A percentile compares a stretch with the other conserved stretches of the same genome.
Evolutionary conservation across 2,329 filamentous ascomycete genomes (phyloP).

Genomic region (Aspergillus hiratsukae): DNA sequence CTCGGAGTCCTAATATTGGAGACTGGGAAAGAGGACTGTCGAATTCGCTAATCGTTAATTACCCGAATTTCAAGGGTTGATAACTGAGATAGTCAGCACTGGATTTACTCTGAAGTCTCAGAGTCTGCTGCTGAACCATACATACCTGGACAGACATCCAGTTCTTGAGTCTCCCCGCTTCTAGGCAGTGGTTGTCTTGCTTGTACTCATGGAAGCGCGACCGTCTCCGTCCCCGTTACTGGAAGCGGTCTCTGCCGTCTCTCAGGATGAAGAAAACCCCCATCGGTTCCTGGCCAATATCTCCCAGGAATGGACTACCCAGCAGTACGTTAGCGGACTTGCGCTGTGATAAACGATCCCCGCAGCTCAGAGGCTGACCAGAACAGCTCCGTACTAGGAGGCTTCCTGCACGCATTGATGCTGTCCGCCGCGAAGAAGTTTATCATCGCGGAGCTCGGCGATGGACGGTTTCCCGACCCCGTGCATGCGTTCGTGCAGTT

Average conservation of each 20-base stretch:
- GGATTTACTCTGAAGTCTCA: background rate
- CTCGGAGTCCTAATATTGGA: background rate
- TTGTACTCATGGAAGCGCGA: conserved; percentile 3
- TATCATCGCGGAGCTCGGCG: conserved; percentile 7
- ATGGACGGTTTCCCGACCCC: conserved; percentile 12
- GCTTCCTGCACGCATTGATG: conserved; percentile 16
- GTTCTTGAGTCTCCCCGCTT: background rate
- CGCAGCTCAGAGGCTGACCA: conserved; percentile 6
- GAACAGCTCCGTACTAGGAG: conserved; percentile 19
- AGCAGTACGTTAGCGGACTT: conserved; percentile 15
- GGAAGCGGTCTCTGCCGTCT: conserved; percentile 13
- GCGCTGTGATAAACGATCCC: background rate
- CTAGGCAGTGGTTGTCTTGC: background rate
- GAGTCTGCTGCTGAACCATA: background rate
- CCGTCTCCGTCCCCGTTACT: conserved; percentile 5
- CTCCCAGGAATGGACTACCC: conserved; percentile 18
- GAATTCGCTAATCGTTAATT: background rate
- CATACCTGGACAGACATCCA: background rate
- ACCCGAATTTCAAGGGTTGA: background rate
- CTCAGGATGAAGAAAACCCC: conserved; percentile 6
- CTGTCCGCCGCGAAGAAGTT: conserved; percentile 15
- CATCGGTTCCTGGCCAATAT: conserved; percentile 13
- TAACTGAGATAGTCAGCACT: background rate
- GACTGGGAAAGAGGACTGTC: background rate
- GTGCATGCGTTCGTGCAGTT: conserved; percentile 20